Conservation (phyloP, 208 protist genomes). For the Crithidia bombi region DNA sequence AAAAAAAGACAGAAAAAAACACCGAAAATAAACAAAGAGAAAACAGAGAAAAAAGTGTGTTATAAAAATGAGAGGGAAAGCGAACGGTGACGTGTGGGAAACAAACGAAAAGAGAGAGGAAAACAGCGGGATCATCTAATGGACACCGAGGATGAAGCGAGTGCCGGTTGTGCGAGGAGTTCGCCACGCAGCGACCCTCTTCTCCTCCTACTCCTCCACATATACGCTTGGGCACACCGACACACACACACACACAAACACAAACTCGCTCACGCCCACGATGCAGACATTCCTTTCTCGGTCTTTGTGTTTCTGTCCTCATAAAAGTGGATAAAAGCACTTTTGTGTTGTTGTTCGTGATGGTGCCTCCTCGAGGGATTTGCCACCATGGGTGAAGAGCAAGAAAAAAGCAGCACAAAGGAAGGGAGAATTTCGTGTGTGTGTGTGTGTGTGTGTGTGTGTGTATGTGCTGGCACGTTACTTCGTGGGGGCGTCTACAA, state of each 20-base stretch:
- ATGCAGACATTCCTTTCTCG: no score
- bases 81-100: not conserved
- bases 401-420: not conserved
- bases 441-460: constrained; percentile 3
- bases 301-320: no score
- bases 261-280: no score
- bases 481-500: not conserved
- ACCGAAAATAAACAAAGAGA: not conserved
- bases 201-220: not conserved
- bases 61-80: no score
- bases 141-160: no score
- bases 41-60: not conserved
- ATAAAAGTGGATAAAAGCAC: no score
- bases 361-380: no score
- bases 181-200: no score
- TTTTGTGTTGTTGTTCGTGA: no score
- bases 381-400: not conserved
- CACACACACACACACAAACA: constrained; percentile 2
- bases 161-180: no score
- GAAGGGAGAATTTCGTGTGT: not conserved
- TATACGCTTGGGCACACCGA: not conserved
- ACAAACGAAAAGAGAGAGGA: not conserved
- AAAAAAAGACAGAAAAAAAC: constrained; percentile 6
- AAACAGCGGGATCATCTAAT: no score
- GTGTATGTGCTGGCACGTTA: not conserved